A percentile compares a stretch with the other conserved stretches of the same genome.
Evolutionary conservation across 78 protist genomes (phyloP).

Genomic region (slime mould (Dictyostelium discoideum)): DNA sequence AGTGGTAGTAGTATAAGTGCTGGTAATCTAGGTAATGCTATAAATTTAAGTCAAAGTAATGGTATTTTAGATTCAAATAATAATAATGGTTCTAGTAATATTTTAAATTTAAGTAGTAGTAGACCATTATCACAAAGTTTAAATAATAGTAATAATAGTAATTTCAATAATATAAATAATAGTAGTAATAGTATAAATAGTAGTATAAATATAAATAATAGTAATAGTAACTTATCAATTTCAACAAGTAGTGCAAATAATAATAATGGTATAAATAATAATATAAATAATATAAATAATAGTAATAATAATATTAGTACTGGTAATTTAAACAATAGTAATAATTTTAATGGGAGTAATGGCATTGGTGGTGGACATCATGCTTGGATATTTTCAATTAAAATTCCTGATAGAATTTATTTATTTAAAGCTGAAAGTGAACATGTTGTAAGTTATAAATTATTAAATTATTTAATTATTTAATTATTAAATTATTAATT

Average conservation of each 20-base stretch:
- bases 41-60: neutral
- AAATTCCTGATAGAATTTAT: slow-evolving; percentile 29
- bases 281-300: neutral
- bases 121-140: neutral
- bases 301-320: neutral
- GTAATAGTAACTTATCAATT: neutral
- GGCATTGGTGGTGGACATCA: neutral
- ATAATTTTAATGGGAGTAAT: neutral
- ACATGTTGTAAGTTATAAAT: neutral
- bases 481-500: too few species aligned
- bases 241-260: neutral
- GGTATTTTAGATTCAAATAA: neutral
- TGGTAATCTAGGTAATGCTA: neutral
- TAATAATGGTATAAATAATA: neutral
- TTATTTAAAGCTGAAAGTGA: slow-evolving; percentile 19
- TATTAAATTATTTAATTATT: neutral
- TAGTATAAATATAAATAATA: neutral
- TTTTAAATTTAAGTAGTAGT: neutral
- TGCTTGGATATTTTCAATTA: slow-evolving; percentile 50
- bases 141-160: neutral
- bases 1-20: slow-evolving; percentile 2
- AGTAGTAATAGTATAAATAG: neutral
- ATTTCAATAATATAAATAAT: neutral
- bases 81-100: neutral
- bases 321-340: neutral